Percentiles rank a stretch among this genome's conserved stretches.
Conservation (phyloP, 2,329 filamentous ascomycete genomes). For the Aspergillus clavatus region DNA sequence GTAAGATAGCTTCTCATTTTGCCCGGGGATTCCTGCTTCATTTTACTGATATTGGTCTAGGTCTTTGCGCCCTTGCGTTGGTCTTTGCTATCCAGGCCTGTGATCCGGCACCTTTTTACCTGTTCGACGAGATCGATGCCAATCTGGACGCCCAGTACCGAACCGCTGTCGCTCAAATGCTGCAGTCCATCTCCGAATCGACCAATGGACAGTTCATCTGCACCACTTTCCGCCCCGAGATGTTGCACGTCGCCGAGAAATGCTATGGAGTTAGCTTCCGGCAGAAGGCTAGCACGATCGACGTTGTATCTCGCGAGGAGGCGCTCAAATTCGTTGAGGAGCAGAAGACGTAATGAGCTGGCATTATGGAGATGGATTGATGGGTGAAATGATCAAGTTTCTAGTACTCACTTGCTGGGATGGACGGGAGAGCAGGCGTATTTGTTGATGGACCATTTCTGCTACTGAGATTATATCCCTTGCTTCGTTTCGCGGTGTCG, state of each 20-base stretch:
- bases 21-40: neutral
- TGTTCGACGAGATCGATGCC: slow-evolving; percentile 98
- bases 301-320: slow-evolving; percentile 80
- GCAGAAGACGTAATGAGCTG: slow-evolving; percentile 50
- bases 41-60: slow-evolving; percentile 39
- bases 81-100: slow-evolving; percentile 99
- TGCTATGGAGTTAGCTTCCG: slow-evolving; percentile 91
- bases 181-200: slow-evolving; percentile 65
- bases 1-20: slow-evolving; percentile 50
- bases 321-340: slow-evolving; percentile 93
- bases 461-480: slow-evolving; percentile 3
- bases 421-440: slow-evolving; percentile 14
- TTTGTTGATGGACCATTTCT: slow-evolving; percentile 6
- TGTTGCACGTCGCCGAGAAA: slow-evolving; percentile 91
- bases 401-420: slow-evolving; percentile 8
- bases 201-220: slow-evolving; percentile 83
- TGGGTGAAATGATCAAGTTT: neutral
- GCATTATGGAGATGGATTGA: neutral
- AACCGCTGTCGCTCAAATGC: slow-evolving; percentile 85
- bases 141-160: slow-evolving; percentile 98
- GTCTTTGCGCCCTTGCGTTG: slow-evolving; percentile 90
- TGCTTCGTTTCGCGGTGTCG: neutral
- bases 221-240: slow-evolving; percentile 96
- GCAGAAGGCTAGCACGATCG: slow-evolving; percentile 91
- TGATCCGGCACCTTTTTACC: slow-evolving; percentile 95